Evolutionary conservation across 176 grass and related monocot species (phyloP).

Genomic region (Carex scoparia): DNA sequence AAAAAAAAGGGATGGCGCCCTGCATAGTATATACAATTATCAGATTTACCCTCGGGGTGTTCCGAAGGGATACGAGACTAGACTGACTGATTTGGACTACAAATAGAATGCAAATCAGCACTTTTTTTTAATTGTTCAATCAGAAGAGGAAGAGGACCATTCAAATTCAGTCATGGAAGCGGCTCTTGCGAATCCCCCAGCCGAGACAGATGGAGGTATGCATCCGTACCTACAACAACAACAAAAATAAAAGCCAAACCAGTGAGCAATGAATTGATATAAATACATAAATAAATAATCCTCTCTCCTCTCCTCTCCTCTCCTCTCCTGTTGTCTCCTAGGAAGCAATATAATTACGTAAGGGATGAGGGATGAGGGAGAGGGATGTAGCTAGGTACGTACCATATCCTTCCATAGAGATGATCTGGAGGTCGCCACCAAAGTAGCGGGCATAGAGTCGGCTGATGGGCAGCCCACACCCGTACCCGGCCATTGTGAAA

Average conservation of each 20-base stretch:
- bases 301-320: too few species aligned
- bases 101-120: not conserved
- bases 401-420: constrained; percentile 99
- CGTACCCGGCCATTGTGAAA: constrained; percentile 90
- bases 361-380: not conserved
- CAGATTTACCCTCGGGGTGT: not conserved
- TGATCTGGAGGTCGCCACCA: constrained; percentile 89
- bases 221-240: constrained; percentile 68
- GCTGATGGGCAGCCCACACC: constrained; percentile 82
- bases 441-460: constrained; percentile 97
- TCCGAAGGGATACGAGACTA: not conserved
- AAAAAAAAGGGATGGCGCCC: not conserved
- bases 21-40: constrained; percentile 18
- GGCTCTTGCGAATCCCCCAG: constrained; percentile 94
- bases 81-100: not conserved
- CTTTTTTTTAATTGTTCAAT: not conserved
- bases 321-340: not conserved
- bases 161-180: constrained; percentile 46
- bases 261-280: not conserved
- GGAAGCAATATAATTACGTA: not conserved
- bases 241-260: not conserved
- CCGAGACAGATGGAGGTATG: constrained; percentile 89
- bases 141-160: not conserved
- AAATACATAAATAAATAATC: not conserved
- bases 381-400: not conserved